Base-by-base conservation (phyloP, 1,284 basidiomycete genomes). In the Ganoderma meredithae region DNA sequence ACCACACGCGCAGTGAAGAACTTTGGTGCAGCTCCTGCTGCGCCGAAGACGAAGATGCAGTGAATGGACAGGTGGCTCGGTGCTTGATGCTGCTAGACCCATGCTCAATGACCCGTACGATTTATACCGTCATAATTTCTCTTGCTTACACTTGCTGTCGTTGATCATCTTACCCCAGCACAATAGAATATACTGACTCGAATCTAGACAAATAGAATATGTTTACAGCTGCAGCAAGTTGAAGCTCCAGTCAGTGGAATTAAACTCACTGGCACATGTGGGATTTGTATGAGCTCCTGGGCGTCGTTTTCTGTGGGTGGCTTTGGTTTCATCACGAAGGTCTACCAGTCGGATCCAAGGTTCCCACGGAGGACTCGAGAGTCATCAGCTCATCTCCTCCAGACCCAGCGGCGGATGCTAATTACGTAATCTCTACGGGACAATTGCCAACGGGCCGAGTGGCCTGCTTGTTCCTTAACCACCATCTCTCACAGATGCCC, bases 1-100 rank as follows among this genome's bases (percentile, higher is more conserved):
- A 76, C 83, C 3, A 83, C 83, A 31, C 82, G 91, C 39, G 84
- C 89, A 0, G 81, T 84, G 55, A 87, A 83, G 80, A 90, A 86
- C 68, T 91, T 88, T 78, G 85, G 79, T 0, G 73, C 68, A 17
- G 68, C 64, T 36, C 61, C 61, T 36, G 63, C 36, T 41, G 61
- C 64, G 58, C 67, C 67, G 39, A 74, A 74, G 74, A 70, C 66
- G 66, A 76, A 76, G 65, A 70, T 72, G 41, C 73, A 76, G 69
- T 72, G 41, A 69, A 15, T 33, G 59, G 13, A 43, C 40, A 33
- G 33, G 27, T 25, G 33, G 43, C 47, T 36, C 39, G 10, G 9
- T 39, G 39, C 33, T 39, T 3, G 0, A 61, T 47, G 33, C 27
- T n/a, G 10, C 40, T 12, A 44, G 60, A 44, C 52, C 27, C 33